Evolutionary conservation across 2,329 filamentous ascomycete species (phyloP).

Genomic region (Camptophora hylomeconis): DNA sequence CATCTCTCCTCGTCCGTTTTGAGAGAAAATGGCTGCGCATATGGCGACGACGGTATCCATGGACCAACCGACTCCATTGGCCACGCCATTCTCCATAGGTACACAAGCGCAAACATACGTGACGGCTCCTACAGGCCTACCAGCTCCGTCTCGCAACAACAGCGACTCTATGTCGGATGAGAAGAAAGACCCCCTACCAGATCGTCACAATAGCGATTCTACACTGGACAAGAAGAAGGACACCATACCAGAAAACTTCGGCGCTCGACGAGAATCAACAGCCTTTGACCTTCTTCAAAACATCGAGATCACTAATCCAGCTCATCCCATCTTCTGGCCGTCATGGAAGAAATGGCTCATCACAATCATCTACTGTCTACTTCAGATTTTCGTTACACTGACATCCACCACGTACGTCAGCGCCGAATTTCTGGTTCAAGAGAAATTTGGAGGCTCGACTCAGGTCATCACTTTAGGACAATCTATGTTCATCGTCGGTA

Average conservation of each 20-base stretch:
- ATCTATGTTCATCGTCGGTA: slow-evolving; percentile 31
- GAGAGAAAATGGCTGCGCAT: no score
- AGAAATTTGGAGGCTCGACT: slow-evolving; percentile 24
- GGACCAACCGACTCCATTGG: no score
- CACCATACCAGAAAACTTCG: background rate
- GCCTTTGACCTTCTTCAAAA: slow-evolving; percentile 10
- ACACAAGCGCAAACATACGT: no score
- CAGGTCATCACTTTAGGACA: slow-evolving; percentile 30
- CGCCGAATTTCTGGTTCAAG: slow-evolving; percentile 25
- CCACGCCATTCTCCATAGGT: no score
- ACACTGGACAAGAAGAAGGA: background rate
- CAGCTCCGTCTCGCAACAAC: no score
- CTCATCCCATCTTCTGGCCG: slow-evolving; percentile 15
- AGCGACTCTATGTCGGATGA: no score
- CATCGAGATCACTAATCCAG: slow-evolving; percentile 9
- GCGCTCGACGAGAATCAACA: background rate
- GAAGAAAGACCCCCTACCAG: no score
- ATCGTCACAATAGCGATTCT: no score
- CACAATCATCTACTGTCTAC: slow-evolving; percentile 18
- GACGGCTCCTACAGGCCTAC: no score
- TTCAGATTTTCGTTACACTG: slow-evolving; percentile 28
- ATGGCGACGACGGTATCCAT: no score
- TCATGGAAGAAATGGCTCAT: slow-evolving; percentile 16
- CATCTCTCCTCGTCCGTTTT: no score
- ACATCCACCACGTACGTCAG: slow-evolving; percentile 29